Conservation (phyloP, 2,329 filamentous ascomycete genomes). For the Aspergillus ustus region DNA sequence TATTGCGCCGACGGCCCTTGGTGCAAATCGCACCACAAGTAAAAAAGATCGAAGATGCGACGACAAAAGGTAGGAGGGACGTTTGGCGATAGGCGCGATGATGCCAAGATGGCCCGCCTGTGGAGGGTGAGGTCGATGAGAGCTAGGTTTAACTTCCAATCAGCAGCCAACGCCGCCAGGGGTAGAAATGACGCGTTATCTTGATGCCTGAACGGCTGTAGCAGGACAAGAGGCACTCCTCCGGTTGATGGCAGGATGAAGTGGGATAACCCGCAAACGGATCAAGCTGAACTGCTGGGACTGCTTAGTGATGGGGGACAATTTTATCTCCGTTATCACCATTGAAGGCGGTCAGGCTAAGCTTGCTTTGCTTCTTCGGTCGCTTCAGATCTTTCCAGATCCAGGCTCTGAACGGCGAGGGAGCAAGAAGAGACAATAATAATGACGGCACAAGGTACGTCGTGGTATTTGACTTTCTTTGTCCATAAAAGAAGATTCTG, state of each 20-base stretch:
- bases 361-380: not conserved
- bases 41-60: not conserved
- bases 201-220: not conserved
- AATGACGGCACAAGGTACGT: not conserved
- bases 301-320: constrained; percentile 18
- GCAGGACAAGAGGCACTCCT: not conserved
- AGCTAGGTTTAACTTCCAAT: not conserved
- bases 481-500: not conserved
- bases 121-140: not conserved
- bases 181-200: not conserved
- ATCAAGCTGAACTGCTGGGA: not conserved
- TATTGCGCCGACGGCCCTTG: not conserved
- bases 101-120: constrained; percentile 11
- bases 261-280: constrained; percentile 1
- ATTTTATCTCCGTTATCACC: constrained; percentile 29
- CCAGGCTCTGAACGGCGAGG: not conserved
- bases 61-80: not conserved
- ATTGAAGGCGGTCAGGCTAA: constrained; percentile 16
- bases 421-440: not conserved
- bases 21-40: too few relatives aligned
- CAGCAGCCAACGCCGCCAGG: not conserved
- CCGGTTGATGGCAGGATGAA: not conserved
- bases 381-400: not conserved
- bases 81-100: constrained; percentile 4
- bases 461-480: not conserved